Conservation (phyloP, 805 yeast species). For the Teunomyces stri region DNA sequence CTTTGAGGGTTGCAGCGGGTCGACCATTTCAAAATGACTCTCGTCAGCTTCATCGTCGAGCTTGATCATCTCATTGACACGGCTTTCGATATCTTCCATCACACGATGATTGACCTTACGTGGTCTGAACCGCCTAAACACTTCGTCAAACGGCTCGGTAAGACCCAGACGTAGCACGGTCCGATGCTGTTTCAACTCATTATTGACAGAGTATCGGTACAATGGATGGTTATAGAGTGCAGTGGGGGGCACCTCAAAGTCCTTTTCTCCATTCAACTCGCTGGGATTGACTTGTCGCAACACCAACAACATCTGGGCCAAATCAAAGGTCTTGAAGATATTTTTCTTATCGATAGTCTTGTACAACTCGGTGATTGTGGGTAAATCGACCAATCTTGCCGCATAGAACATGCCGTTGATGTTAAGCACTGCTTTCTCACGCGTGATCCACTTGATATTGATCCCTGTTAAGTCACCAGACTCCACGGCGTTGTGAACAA, state of each 20-base stretch:
- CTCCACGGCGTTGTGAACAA: conserved; percentile 72
- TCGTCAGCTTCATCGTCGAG: conserved; percentile 84
- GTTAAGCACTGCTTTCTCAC: conserved; percentile 71
- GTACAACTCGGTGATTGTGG: conserved; percentile 81
- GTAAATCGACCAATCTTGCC: conserved; percentile 84
- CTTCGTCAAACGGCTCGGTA: conserved; percentile 74
- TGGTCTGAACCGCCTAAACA: conserved; percentile 66
- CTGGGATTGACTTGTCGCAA: conserved; percentile 48
- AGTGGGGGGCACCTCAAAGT: conserved; percentile 43
- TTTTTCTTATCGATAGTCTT: conserved; percentile 89
- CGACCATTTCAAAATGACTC: conserved; percentile 71
- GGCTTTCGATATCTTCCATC: conserved; percentile 73
- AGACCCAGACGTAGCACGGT: conserved; percentile 72
- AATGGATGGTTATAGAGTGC: conserved; percentile 36
- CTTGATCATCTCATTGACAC: conserved; percentile 71
- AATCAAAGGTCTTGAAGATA: conserved; percentile 80
- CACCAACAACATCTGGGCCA: conserved; percentile 81
- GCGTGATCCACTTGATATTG: conserved; percentile 78
- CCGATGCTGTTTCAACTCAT: conserved; percentile 45
- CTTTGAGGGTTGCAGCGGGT: conserved; percentile 41
- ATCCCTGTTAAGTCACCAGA: conserved; percentile 72
- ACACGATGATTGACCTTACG: conserved; percentile 67
- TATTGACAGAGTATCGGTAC: conserved; percentile 30
- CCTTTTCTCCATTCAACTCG: conserved; percentile 43
- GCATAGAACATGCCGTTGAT: conserved; percentile 70